phyloP scores from a whole-genome alignment of 164 flowering plant genomes.

The Pachysandra terminalis region DNA sequence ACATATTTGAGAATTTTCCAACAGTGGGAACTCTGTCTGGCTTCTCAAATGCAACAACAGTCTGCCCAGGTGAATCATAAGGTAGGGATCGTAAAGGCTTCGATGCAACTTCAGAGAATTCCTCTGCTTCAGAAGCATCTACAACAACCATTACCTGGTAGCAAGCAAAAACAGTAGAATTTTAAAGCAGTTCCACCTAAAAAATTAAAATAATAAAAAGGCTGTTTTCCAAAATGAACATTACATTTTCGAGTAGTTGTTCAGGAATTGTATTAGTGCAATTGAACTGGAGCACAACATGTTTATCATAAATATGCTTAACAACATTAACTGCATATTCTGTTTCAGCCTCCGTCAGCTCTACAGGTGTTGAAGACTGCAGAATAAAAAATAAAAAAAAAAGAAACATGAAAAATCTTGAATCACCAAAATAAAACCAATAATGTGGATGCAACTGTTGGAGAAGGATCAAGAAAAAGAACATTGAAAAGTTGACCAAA shows the following conservation, averaged over 20 bases:
- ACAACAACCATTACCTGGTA: constrained; percentile 77
- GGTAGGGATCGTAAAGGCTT: constrained; percentile 89
- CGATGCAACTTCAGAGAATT: constrained; percentile 65
- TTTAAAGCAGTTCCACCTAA: neutral
- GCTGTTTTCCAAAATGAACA: neutral
- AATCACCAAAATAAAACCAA: constrained; percentile 2
- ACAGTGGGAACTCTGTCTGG: constrained; percentile 76
- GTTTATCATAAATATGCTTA: constrained; percentile 87
- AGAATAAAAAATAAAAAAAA: constrained; percentile 5
- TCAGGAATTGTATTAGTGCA: constrained; percentile 97
- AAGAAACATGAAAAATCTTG: neutral
- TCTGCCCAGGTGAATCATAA: constrained; percentile 92
- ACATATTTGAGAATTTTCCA: constrained; percentile 80
- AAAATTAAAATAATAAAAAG: neutral
- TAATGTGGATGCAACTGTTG: neutral
- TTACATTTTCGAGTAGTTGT: constrained; percentile 87
- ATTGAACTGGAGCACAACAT: constrained; percentile 93
- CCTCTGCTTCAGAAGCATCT: constrained; percentile 98
- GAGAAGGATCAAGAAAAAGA: constrained; percentile 7
- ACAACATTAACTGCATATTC: constrained; percentile 97
- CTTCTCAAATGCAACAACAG: constrained; percentile 90
- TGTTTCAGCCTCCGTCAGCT: constrained; percentile 96
- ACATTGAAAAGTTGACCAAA: constrained; percentile 98
- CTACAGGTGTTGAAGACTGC: constrained; percentile 92
- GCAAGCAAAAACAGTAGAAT: constrained; percentile 5